Conservation (phyloP, 768 basidiomycete species). For the Gelatoporia subvermispora region DNA sequence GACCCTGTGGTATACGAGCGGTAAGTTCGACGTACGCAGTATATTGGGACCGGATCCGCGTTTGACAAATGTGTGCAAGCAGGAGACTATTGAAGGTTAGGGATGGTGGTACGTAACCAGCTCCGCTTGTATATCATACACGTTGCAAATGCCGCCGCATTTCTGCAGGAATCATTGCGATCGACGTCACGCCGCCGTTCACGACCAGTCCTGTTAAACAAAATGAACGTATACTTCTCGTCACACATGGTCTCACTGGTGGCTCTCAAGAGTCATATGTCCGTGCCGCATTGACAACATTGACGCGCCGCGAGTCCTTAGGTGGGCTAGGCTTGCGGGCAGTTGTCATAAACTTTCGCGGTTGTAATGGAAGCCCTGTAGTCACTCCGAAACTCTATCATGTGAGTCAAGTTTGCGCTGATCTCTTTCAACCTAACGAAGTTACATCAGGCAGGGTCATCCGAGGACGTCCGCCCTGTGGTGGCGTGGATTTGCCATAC, state of each 20-base stretch:
- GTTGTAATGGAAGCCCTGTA: conserved; percentile 19
- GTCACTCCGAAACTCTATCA: conserved; percentile 18
- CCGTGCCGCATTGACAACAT: conserved; percentile 12
- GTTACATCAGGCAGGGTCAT: conserved; percentile 16
- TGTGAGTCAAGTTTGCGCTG: conserved; percentile 5
- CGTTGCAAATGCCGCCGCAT: neutral
- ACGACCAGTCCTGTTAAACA: conserved; percentile 3
- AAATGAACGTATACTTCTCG: conserved; percentile 13
- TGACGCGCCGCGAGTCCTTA: conserved; percentile 2
- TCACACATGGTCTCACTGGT: conserved; percentile 22
- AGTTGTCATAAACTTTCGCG: conserved; percentile 20
- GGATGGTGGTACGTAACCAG: conserved; percentile 55
- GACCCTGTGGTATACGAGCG: conserved; percentile 50
- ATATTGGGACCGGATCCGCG: neutral
- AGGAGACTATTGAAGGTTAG: conserved; percentile 39
- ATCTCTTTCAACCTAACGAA: neutral
- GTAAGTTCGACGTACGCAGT: conserved; percentile 22
- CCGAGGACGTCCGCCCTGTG: conserved; percentile 17
- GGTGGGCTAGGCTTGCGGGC: conserved; percentile 17
- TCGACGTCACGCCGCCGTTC: conserved; percentile 18
- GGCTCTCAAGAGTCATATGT: conserved; percentile 22
- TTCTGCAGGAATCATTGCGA: conserved; percentile 12
- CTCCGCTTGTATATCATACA: neutral
- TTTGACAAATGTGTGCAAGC: conserved; percentile 15
- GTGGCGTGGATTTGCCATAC: conserved; percentile 17